Evolutionary conservation across 257 asterid genomes (phyloP), one percentile per base, ranked within the genome.

Genomic region (Fraxinus excelsior): DNA sequence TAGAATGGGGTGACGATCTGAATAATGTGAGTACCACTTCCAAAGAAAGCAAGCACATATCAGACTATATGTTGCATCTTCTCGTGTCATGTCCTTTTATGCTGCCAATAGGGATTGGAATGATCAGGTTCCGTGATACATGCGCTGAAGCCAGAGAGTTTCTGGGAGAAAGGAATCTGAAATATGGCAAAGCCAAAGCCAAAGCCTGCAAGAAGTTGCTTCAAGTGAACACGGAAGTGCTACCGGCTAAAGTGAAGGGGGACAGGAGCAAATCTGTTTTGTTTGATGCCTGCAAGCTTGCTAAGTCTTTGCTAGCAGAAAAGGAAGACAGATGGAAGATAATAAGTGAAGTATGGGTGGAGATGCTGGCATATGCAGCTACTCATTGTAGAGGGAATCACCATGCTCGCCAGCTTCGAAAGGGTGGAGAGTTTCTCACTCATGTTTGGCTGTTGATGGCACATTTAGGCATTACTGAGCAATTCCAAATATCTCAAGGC

Each of bases 381-480:
- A 70, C 80, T 1, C 84, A 79, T 62, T 89, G 93, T 14, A 38
- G 87, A 79, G 88, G 91, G 72, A 76, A 70, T 74, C 84, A 86
- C 85, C 90, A 89, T 9, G 91, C 90, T 34, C 86, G 76, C 37
- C 91, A 89, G 79, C 91, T 89, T 66, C 86, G 90, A 1, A 85
- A 85, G 76, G 93, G 93, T 0, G 93, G 91, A 16, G 93, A 89
- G 81, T 81, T 89, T 74, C 91, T 89, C 7, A 89, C 87, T 69
- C 90, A 87, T 81, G 89, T 89, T 0, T 89, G 94, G 94, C 90
- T 89, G 73, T 80, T 89, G 38, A 87, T 89, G 94, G 90, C 88
- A 9, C 94, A 87, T 74, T 81, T 89, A 12, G 91, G 91, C 60
- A 85, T 89, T 53, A 86, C 91, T 3, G 88, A 84, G 25, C 91